Evolutionary conservation across 768 basidiomycete species (phyloP), one percentile per base, ranked within the genome.

Genomic region (Krasilnikovozyma curviuscula): DNA sequence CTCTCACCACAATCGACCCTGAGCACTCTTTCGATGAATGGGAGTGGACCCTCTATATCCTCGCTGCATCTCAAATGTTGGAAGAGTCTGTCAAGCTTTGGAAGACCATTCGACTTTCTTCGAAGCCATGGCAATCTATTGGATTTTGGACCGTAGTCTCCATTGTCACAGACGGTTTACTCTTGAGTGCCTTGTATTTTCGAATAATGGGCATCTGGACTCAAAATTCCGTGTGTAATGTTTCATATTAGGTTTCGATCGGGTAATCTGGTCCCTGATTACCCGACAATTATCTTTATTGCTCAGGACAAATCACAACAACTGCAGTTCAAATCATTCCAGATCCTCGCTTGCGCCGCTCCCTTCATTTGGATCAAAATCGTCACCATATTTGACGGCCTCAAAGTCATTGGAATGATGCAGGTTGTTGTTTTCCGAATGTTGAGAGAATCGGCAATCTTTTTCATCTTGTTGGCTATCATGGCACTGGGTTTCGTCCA

Each of bases 331-430:
- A 69, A 63, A 49, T 89, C 86, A 63, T 95, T 93, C 66, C 85
- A 89, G 59, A 72, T 84, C 25, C 67, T 93, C 32, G 83, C 83
- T 67, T 85, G 79, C 63, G 84, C 81, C 6, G 74, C 83, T 2
- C 85, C 84, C 0, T 71, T 91, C 42, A 79, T 89, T 38, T 46
- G 44, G 44, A 10, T 46, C 32, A 32, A 41, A 40, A 29, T 52
- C 27, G 30, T 52, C 40, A 47, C 50, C 9, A 34, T 46, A 27
- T 39, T 84, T 54, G 81, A 83, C 58, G 79, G 81, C 7, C 78
- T 72, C 64, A 81, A 84, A 76, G 82, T 82, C 56, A 76, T 95
- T 39, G 88, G 88, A 7, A 86, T 81, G 0, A 78, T 93, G 78
- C 85, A 91, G 61, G 85, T 95, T 25, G 89, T 88, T 52, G 77